Base-by-base conservation (phyloP, 768 basidiomycete genomes). In the Mycena floridula region DNA sequence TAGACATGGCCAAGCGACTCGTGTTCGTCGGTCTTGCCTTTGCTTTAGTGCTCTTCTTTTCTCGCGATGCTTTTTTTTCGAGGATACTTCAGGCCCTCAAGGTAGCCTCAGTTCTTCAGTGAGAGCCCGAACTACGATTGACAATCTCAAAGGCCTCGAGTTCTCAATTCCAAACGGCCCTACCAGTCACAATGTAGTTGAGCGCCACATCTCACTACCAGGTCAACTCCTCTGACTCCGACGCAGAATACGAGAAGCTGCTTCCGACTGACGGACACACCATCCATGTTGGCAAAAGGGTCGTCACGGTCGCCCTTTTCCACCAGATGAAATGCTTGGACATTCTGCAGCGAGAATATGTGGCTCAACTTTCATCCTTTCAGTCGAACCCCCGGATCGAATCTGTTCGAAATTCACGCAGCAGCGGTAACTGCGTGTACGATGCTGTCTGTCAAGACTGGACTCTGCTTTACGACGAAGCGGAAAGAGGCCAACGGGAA, bases 161-260 rank as follows among this genome's bases (percentile, higher is more conserved):
- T n/a, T n/a, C n/a, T n/a, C n/a, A n/a, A n/a, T n/a, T n/a, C n/a
- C n/a, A n/a, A n/a, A n/a, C n/a, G n/a, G n/a, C n/a, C n/a, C n/a
- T n/a, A 39, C 15, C 38, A 77, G 69, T 1, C 21, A 50, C 4
- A 67, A 65, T 7, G 82, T 85, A 48, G 50, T 15, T 35, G 13
- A 18, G 18, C 70, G 15, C 76, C 75, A 1, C 64, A 85, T 32
- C 54, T 58, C 5, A 63, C 67, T 0, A 80, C 85, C 9, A 82
- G 84, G 54, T 50, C 60, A 35, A 60, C 75, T 25, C 81, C 63
- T 0, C 61, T 85, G 21, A 58, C 62, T 24, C 65, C 70, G 22
- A 77, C 85, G 56, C 71, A 72, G 51, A 56, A 39, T 35, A 7
- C 3, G 13, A 13, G 32, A 35, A 18, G 4, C 85, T 83, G 83